These are phyloP conservation scores for Trichoderma atroviride DNA, from an alignment of 2,329 filamentous ascomycete species.

Conservation along the genomic window DNA sequence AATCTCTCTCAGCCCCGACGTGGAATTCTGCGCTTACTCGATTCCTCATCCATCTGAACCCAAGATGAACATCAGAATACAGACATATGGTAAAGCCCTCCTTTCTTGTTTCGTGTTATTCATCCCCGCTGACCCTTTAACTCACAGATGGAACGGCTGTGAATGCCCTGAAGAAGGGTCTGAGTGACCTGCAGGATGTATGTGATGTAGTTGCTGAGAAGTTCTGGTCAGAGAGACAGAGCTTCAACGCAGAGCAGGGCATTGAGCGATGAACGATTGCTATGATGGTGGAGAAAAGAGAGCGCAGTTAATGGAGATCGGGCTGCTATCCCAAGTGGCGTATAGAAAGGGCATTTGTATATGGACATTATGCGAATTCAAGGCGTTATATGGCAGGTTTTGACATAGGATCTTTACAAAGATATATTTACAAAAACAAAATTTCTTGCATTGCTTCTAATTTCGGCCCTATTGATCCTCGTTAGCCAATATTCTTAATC, in stretches of 20 bases:
- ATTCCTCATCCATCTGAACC: slow-evolving; percentile 95
- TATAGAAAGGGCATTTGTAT: slow-evolving; percentile 20
- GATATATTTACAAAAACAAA: slow-evolving; percentile 42
- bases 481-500: slow-evolving; percentile 29
- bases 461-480: slow-evolving; percentile 54
- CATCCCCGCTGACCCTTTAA: slow-evolving; percentile 29
- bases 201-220: slow-evolving; percentile 94
- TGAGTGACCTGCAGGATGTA: slow-evolving; percentile 84
- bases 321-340: slow-evolving; percentile 3
- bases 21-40: slow-evolving; percentile 97
- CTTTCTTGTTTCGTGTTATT: too few species aligned
- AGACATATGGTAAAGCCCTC: slow-evolving; percentile 80
- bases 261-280: slow-evolving; percentile 41
- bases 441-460: slow-evolving; percentile 42
- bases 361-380: slow-evolving; percentile 34
- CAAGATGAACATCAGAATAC: slow-evolving; percentile 96
- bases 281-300: background rate
- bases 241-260: slow-evolving; percentile 41
- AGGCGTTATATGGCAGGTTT: slow-evolving; percentile 40
- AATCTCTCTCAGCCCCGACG: slow-evolving; percentile 71
- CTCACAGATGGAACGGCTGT: slow-evolving; percentile 77
- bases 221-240: slow-evolving; percentile 64
- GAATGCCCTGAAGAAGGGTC: slow-evolving; percentile 85
- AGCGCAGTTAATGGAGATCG: slow-evolving; percentile 5
- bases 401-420: slow-evolving; percentile 34